These are phyloP conservation scores for Clavulina sp. DNA, from an alignment of 768 basidiomycete species.

Conservation along the genomic window DNA sequence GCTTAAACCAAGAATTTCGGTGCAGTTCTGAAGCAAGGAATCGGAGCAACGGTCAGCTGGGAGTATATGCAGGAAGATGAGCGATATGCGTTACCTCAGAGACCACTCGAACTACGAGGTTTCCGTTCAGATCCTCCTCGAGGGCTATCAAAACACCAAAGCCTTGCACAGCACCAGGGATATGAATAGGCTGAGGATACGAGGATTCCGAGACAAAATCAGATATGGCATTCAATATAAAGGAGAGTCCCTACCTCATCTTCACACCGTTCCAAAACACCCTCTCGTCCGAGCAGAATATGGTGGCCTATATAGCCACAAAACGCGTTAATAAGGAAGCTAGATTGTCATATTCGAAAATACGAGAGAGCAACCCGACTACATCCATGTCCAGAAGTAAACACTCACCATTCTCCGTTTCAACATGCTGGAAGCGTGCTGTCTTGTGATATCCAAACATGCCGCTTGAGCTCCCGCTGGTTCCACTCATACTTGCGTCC, in stretches of 20 bases:
- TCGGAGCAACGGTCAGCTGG: neutral
- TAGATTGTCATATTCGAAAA: too few relatives aligned
- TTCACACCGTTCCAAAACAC: conserved; percentile 45
- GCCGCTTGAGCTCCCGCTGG: too few relatives aligned
- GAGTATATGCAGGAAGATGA: neutral
- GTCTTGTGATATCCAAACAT: too few relatives aligned
- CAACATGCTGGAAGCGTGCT: conserved; percentile 44
- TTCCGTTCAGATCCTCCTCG: conserved; percentile 36
- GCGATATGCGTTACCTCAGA: conserved; percentile 44
- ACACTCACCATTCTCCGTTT: conserved; percentile 45
- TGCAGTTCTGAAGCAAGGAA: conserved; percentile 36
- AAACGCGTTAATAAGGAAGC: too few relatives aligned
- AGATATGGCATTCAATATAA: neutral
- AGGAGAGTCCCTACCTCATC: conserved; percentile 37
- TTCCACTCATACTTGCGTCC: too few relatives aligned
- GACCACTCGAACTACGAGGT: conserved; percentile 51
- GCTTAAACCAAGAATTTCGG: conserved; percentile 54
- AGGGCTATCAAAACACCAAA: conserved; percentile 68
- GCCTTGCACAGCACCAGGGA: conserved; percentile 66
- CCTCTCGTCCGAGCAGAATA: conserved; percentile 52
- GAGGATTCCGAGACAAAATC: neutral
- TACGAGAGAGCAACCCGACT: too few relatives aligned
- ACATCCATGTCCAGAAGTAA: too few relatives aligned
- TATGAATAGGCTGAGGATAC: conserved; percentile 47
- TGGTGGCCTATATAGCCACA: too few relatives aligned